Percentiles rank a stretch among this genome's conserved stretches.
phyloP scores from a whole-genome alignment of 2,329 filamentous ascomycete genomes.

The Neofusicoccum cordaticola region DNA sequence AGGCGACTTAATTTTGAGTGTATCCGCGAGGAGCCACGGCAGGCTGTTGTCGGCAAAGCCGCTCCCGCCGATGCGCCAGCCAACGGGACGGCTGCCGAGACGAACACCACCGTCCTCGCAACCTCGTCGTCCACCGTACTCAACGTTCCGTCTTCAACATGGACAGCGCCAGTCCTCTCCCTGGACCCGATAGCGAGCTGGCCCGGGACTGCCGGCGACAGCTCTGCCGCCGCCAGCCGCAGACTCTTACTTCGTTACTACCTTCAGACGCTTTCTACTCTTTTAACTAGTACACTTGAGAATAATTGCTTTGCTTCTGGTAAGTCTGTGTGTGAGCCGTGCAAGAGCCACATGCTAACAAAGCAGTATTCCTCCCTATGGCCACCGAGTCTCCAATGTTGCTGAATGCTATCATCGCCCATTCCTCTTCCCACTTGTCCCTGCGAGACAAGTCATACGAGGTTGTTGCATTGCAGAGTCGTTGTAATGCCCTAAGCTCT shows the following conservation, averaged over 20 bases:
- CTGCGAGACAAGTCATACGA: slow-evolving; percentile 17
- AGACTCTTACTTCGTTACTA: slow-evolving; percentile 14
- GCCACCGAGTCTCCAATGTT: slow-evolving; percentile 16
- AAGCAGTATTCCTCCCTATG: slow-evolving; percentile 17
- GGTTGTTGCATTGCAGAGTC: slow-evolving; percentile 17
- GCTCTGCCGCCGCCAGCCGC: neutral
- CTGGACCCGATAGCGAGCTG: slow-evolving; percentile 12
- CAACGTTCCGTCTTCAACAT: slow-evolving; percentile 6
- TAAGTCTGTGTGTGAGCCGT: neutral
- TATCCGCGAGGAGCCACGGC: slow-evolving; percentile 15
- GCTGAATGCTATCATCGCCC: slow-evolving; percentile 18
- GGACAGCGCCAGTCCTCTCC: slow-evolving; percentile 13
- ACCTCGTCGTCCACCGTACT: slow-evolving; percentile 15
- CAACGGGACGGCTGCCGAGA: neutral
- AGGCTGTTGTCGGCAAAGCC: neutral
- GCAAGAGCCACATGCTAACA: neutral
- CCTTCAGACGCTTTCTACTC: slow-evolving; percentile 16
- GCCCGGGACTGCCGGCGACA: slow-evolving; percentile 5
- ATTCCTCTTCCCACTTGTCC: slow-evolving; percentile 17
- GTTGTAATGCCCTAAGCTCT: slow-evolving; percentile 14
- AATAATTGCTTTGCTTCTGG: slow-evolving; percentile 18
- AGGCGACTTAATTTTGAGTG: slow-evolving; percentile 17
- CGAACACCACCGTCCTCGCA: slow-evolving; percentile 5
- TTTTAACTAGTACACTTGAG: slow-evolving; percentile 15
- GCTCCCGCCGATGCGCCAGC: neutral